Evolutionary conservation across 139 green algal species (phyloP).

Genomic region (Picochlorum sp.): DNA sequence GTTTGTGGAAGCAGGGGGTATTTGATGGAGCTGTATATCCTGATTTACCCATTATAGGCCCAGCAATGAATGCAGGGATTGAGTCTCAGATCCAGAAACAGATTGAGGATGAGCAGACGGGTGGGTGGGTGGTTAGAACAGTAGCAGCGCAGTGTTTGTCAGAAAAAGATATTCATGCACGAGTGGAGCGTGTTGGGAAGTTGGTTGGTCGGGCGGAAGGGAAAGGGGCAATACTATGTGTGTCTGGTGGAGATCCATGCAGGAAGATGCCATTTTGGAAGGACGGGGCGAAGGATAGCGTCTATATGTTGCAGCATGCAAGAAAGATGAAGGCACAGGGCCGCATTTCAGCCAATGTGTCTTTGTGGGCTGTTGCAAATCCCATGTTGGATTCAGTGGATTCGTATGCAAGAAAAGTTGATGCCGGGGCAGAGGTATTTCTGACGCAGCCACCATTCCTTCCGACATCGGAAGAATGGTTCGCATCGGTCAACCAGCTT

Average conservation of each 20-base stretch:
- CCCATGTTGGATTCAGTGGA: constrained; percentile 31
- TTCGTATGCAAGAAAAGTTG: constrained; percentile 33
- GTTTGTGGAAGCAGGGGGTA: constrained; percentile 38
- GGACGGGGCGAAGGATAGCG: constrained; percentile 33
- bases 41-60: constrained; percentile 45
- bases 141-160: constrained; percentile 34
- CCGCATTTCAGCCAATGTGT: constrained; percentile 20
- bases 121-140: constrained; percentile 23
- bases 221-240: constrained; percentile 50
- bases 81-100: constrained; percentile 23
- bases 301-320: constrained; percentile 39
- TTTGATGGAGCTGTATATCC: constrained; percentile 58
- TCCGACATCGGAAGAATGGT: constrained; percentile 40
- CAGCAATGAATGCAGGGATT: constrained; percentile 38
- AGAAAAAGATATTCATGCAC: constrained; percentile 14
- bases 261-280: constrained; percentile 24
- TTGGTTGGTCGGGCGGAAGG: not conserved
- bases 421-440: constrained; percentile 47
- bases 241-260: constrained; percentile 64
- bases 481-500: constrained; percentile 25
- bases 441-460: constrained; percentile 68
- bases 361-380: constrained; percentile 71
- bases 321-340: constrained; percentile 24
- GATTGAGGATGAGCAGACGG: not conserved
- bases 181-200: constrained; percentile 10